A percentile compares a stretch with the other conserved stretches of the same genome.
Evolutionary conservation across 129 eudicot genomes (phyloP).

Genomic region (Artemisia tridentata): DNA sequence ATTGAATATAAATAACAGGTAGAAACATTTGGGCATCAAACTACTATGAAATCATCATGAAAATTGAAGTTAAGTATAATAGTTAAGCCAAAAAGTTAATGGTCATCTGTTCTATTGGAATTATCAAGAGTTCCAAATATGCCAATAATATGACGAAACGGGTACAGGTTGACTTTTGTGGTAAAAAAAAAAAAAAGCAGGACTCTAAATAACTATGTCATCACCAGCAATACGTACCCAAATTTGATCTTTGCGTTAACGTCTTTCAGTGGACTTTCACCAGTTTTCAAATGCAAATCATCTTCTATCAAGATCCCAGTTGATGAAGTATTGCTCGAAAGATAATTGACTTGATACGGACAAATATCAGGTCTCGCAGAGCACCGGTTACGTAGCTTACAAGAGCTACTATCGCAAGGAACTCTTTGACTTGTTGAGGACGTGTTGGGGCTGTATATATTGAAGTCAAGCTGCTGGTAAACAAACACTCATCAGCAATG

Average conservation of each 20-base stretch:
- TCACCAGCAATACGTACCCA: slow-evolving; percentile 53
- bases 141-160: background rate
- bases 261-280: slow-evolving; percentile 35
- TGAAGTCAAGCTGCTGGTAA: slow-evolving; percentile 50
- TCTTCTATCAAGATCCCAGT: slow-evolving; percentile 83
- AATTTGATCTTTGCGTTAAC: slow-evolving; percentile 65
- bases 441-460: slow-evolving; percentile 70
- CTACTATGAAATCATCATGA: background rate
- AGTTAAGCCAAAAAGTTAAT: slow-evolving; percentile 15
- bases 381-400: slow-evolving; percentile 52
- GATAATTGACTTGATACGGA: slow-evolving; percentile 67
- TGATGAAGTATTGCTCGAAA: slow-evolving; percentile 69
- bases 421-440: slow-evolving; percentile 65
- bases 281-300: slow-evolving; percentile 62
- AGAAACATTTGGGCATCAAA: background rate
- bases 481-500: slow-evolving; percentile 11
- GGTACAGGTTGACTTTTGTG: background rate
- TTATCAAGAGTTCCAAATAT: background rate
- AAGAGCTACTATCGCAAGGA: slow-evolving; percentile 61
- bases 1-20: background rate
- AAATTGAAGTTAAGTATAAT: background rate
- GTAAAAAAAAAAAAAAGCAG: background rate
- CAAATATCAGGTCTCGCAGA: slow-evolving; percentile 50
- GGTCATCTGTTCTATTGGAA: background rate
- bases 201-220: too few relatives aligned